phyloP scores from a whole-genome alignment of 768 basidiomycete genomes.

The Holtermannia corniformis region DNA sequence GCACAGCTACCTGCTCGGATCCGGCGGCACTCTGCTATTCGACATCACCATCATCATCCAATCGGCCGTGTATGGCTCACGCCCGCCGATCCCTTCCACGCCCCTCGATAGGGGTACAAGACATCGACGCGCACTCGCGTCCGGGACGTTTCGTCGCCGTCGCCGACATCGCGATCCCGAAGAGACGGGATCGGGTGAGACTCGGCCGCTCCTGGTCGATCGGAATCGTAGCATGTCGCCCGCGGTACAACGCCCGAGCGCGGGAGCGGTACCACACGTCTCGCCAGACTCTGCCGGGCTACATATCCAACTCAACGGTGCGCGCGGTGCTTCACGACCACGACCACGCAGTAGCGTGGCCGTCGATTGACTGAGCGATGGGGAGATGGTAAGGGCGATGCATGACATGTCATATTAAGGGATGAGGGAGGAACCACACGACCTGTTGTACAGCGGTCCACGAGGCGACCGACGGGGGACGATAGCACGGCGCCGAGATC shows the following conservation, averaged over 20 bases:
- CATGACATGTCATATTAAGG: no score
- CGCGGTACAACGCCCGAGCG: not conserved
- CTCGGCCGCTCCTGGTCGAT: not conserved
- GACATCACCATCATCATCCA: slow-evolving; percentile 86
- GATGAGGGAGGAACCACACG: no score
- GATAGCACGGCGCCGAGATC: no score
- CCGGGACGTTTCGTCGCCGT: no score
- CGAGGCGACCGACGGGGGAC: no score
- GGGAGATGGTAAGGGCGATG: no score
- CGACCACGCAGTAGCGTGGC: no score
- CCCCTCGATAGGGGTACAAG: not conserved
- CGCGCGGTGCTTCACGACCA: no score
- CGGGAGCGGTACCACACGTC: not conserved
- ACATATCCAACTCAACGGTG: not conserved
- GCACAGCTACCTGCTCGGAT: slow-evolving; percentile 68
- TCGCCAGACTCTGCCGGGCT: not conserved
- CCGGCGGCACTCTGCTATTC: slow-evolving; percentile 84
- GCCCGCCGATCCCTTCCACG: slow-evolving; percentile 19
- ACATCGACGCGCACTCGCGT: no score
- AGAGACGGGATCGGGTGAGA: not conserved
- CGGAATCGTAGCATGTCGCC: not conserved
- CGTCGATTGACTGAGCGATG: no score
- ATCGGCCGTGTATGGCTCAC: slow-evolving; percentile 58
- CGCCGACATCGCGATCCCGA: not conserved
- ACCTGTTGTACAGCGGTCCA: no score